These are phyloP conservation scores for Clitoria ternatea DNA, from an alignment of 306 rosid species.

Conservation along the genomic window DNA sequence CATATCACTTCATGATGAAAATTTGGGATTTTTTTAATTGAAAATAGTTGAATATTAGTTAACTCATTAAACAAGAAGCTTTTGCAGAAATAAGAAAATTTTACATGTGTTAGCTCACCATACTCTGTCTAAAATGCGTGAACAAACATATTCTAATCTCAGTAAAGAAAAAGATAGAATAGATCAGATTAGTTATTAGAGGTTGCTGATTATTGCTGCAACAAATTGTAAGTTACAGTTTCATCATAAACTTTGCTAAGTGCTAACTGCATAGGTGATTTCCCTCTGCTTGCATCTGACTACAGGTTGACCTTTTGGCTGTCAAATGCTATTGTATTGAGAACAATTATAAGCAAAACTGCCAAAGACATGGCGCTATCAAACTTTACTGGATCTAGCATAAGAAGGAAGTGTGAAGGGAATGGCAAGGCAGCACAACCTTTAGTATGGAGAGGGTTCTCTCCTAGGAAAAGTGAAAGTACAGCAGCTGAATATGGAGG, in stretches of 20 bases:
- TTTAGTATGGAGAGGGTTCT: conserved; percentile 60
- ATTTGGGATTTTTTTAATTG: neutral
- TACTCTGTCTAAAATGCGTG: neutral
- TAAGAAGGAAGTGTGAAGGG: conserved; percentile 48
- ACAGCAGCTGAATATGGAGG: conserved; percentile 33
- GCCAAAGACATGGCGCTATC: conserved; percentile 29
- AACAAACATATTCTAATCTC: conserved; percentile 3
- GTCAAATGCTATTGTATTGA: conserved; percentile 74
- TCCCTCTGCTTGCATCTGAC: conserved; percentile 20
- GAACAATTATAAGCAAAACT: conserved; percentile 69
- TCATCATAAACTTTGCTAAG: conserved; percentile 1
- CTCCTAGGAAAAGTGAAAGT: conserved; percentile 47
- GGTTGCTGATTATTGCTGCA: conserved; percentile 25
- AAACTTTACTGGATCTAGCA: conserved; percentile 34
- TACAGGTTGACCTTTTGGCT: conserved; percentile 90
- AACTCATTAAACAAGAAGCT: neutral
- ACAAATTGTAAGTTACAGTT: conserved; percentile 5
- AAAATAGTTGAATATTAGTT: neutral
- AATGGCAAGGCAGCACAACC: conserved; percentile 39
- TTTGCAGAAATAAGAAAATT: neutral
- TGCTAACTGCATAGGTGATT: conserved; percentile 3
- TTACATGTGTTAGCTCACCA: neutral
- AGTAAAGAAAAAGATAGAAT: neutral
- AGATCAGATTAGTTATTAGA: conserved; percentile 9
- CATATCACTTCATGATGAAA: conserved; percentile 5